Conservation (phyloP, 257 asterid genomes). For the Parsonsia alboflavescens region DNA sequence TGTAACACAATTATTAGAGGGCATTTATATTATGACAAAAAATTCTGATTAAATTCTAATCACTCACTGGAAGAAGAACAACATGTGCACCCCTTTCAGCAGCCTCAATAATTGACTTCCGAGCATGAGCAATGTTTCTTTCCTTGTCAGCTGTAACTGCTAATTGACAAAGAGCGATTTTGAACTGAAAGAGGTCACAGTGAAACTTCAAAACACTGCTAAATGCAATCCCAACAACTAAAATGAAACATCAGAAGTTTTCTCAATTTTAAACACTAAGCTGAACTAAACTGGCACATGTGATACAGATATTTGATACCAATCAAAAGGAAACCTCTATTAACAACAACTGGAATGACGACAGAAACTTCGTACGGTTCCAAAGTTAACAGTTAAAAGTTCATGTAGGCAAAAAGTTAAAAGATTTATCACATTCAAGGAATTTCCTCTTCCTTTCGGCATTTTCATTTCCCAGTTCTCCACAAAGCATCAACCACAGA, state of each 20-base stretch:
- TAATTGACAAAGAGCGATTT: conserved; percentile 82
- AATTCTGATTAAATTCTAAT: conserved; percentile 7
- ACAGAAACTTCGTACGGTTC: neutral
- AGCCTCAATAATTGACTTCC: conserved; percentile 55
- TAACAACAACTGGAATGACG: neutral
- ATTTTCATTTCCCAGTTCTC: neutral
- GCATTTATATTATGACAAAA: no score
- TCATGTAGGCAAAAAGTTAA: neutral
- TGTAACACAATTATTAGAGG: no score
- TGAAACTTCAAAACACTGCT: neutral
- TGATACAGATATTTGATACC: neutral
- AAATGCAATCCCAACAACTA: neutral
- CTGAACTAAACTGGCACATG: neutral
- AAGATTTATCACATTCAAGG: neutral
- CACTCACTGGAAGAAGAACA: conserved; percentile 72
- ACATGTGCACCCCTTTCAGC: conserved; percentile 69
- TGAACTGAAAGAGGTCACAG: conserved; percentile 52
- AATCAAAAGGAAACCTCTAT: neutral
- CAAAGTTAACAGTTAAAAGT: neutral
- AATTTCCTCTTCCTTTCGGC: neutral
- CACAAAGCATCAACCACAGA: neutral
- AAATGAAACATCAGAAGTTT: neutral
- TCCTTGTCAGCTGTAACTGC: conserved; percentile 62
- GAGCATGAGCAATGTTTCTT: conserved; percentile 60
- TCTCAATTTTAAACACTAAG: neutral